These are phyloP conservation scores for Glycine soja DNA, from an alignment of 306 rosid species.

Conservation along the genomic window DNA sequence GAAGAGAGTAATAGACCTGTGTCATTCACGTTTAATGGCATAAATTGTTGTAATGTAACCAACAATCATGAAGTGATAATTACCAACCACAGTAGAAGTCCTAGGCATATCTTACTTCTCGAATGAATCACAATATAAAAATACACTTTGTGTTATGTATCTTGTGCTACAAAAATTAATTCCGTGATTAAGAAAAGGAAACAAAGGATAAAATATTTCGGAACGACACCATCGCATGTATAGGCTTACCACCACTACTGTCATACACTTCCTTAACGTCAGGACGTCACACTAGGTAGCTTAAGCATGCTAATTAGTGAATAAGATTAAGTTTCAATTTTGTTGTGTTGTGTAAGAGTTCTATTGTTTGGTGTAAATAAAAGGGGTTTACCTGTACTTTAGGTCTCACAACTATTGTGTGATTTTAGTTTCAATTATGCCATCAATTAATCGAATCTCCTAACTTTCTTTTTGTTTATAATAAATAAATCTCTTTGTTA, in stretches of 20 bases:
- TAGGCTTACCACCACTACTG: background rate
- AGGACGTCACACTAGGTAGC: background rate
- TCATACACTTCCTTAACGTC: background rate
- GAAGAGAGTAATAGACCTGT: background rate
- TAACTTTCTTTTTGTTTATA: too few species aligned
- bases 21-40: background rate
- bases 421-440: too few species aligned
- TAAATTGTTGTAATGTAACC: background rate
- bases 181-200: background rate
- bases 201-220: background rate
- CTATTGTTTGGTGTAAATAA: background rate
- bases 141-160: background rate
- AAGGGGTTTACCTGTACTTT: background rate
- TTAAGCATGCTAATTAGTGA: background rate
- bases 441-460: too few species aligned
- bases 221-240: background rate
- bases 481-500: too few species aligned
- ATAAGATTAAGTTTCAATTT: background rate
- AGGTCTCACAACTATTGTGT: too few species aligned
- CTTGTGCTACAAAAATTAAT: background rate
- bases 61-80: conserved; percentile 45
- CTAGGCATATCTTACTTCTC: conserved; percentile 6
- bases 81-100: background rate
- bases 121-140: conserved; percentile 17
- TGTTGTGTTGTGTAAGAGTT: background rate